Evolutionary conservation across 148 eudicot species (phyloP), one percentile per base, ranked within the genome.

Genomic region (Gaultheria prostrata): DNA sequence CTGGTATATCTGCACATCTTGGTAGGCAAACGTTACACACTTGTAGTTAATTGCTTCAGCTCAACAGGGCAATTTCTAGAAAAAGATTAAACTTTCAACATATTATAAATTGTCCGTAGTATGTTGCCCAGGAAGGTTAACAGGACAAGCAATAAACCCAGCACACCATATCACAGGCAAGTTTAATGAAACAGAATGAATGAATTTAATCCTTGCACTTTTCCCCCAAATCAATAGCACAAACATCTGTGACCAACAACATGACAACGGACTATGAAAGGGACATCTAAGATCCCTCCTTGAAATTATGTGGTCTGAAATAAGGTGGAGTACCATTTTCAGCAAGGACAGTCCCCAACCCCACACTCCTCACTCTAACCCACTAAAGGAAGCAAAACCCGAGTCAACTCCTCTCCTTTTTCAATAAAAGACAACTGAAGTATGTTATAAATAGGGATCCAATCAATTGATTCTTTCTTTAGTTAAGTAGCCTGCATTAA

Each of bases 1-100:
- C 99, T 70, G 93, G 90, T 84, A 97, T 91, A 78, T 97, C 99
- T 61, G 93, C 90, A 90, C 99, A 97, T 87, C 99, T 94, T 78
- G 98, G 98, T 87, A n/a, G 76, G 98, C 99, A 92, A 94, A 97
- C 83, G 93, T 87, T 80, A n/a, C n/a, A 97, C 79, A 82, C 98
- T 92, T 46, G 98, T 65, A 87, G 94, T 80, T 84, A 97, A 97
- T 92, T 97, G 98, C 86, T 97, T 94, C 88, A 97, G 80, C 99
- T 97, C 99, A 88, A 91, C 88, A 46, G 99, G 99, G 65, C 98
- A 97, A 78, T 82, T 88, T 86, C 99, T 94, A 83, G 76, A 79
- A 21, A 84, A 51, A 85, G 26, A 49, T 48, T 77, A 70, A 80
- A 79, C 21, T 50, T 39, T 77, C 56, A 84, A 79, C 69, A 6